Base-by-base conservation (phyloP, 1,284 basidiomycete genomes). In the Austroboletus niveus region DNA sequence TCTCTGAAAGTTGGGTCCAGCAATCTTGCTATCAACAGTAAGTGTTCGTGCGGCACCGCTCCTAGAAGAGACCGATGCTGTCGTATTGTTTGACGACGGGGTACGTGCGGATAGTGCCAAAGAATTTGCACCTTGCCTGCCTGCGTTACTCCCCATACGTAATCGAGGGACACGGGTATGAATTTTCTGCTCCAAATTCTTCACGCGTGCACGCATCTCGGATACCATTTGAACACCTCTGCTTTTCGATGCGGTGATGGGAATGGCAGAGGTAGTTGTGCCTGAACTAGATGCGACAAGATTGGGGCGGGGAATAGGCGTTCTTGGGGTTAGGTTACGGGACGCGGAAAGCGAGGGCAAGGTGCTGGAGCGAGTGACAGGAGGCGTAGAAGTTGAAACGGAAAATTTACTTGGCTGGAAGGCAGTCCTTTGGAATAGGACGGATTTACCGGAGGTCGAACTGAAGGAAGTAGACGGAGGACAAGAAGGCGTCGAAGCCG, bases 151-250 rank as follows among this genome's bases (percentile, higher is more conserved):
- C 29, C 82, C 83, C 81, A 89, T 87, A 9, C 89, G 84, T 48
- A 91, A 64, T 50, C 88, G 78, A 20, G 89, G 89, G 48, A 92
- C 89, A 42, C 86, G 85, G 41, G 87, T 89, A 61, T 90, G 88
- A 47, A 92, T 87, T 71, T 87, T 89, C 71, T 89, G 87, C 62
- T 92, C 87, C 43, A 92, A 70, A 59, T 85, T 87, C 62, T 76
- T 82, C 36, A 92, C 88, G 48, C 86, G 79, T 45, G 87, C 88
- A 48, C 89, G 81, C 86, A 92, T 89, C 64, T 92, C 90, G 29
- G 87, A 87, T 3, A 92, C 88, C 90, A 92, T 92, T 62, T 92
- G 89, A 10, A 91, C 88, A 30, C 89, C 89, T 66, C 82, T 87
- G 64, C 79, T 89, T 72, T 77, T 87, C 9, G 87, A 78, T 10